Evolutionary conservation across 129 eudicot species (phyloP).

Genomic region (Scalesia atractyloides): DNA sequence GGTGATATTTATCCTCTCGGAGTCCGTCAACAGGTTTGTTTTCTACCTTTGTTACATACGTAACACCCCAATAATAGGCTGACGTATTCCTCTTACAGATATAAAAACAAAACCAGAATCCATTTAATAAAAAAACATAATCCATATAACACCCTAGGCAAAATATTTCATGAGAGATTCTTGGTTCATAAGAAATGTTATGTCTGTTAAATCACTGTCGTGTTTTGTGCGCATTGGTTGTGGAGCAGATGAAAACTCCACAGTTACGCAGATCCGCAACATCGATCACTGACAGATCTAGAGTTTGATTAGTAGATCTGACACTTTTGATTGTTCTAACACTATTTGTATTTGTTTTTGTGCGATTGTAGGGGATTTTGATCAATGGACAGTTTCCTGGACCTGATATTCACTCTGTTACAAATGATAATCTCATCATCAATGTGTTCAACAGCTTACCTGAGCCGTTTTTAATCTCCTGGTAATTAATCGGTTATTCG

Average conservation of each 20-base stretch:
- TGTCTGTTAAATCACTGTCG: no score
- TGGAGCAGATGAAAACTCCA: no score
- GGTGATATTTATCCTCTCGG: constrained; percentile 91
- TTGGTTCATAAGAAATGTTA: no score
- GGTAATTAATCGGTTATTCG: constrained; percentile 33
- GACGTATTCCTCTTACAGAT: no score
- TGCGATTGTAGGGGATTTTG: constrained; percentile 64
- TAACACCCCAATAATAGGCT: no score
- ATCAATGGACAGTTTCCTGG: constrained; percentile 91
- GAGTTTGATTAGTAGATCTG: constrained; percentile 9
- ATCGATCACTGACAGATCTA: neutral
- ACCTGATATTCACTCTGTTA: constrained; percentile 64
- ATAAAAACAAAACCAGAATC: no score
- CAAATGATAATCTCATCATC: constrained; percentile 76
- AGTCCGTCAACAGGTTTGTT: constrained; percentile 70
- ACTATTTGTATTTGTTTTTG: constrained; percentile 12
- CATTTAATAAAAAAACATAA: no score
- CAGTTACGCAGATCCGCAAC: neutral
- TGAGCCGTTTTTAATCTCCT: constrained; percentile 75
- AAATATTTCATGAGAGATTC: no score
- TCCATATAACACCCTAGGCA: no score
- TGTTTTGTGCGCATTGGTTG: no score
- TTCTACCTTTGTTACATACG: no score
- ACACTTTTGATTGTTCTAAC: neutral
- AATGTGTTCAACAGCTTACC: constrained; percentile 70